A percentile compares a stretch with the other conserved stretches of the same genome.
Evolutionary conservation across 352 stramenopile species (phyloP).

Genomic region (Halophytophthora polymorphica): DNA sequence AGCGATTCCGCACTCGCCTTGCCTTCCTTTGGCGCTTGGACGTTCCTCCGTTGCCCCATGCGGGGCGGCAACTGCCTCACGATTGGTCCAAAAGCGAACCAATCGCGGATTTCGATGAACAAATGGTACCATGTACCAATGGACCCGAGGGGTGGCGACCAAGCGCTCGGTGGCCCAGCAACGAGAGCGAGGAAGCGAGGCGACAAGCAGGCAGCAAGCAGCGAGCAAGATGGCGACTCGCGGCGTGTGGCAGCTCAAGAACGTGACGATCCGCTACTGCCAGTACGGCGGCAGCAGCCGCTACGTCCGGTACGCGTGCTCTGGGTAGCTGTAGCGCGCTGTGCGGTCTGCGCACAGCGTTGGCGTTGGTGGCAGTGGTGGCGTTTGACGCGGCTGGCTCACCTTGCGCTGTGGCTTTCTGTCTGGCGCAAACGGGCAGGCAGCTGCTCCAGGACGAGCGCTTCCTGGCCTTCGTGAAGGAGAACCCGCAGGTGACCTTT

Average conservation of each 20-base stretch:
- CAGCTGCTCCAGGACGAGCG: constrained; percentile 70
- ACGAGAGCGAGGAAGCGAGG: no score
- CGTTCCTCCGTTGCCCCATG: no score
- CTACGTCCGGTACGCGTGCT: constrained; percentile 48
- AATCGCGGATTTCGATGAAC: constrained; percentile 14
- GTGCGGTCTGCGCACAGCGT: not conserved
- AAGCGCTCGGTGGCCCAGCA: constrained; percentile 7
- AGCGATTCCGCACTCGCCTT: not conserved
- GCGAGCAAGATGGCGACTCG: constrained; percentile 58
- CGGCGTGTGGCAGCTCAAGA: constrained; percentile 74
- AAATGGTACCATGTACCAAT: no score
- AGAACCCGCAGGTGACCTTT: constrained; percentile 86
- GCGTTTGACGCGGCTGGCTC: not conserved
- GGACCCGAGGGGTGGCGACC: not conserved
- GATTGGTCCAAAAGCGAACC: constrained; percentile 8
- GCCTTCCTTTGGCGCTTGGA: constrained; percentile 5
- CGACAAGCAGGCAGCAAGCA: constrained; percentile 2
- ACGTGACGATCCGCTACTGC: constrained; percentile 82
- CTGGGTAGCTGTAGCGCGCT: not conserved
- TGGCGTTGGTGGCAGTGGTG: not conserved
- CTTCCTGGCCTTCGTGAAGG: constrained; percentile 83
- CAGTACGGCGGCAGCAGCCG: constrained; percentile 77
- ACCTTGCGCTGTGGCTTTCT: not conserved
- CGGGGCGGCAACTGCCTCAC: no score
- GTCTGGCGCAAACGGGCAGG: constrained; percentile 12